phyloP scores from a whole-genome alignment of 1,139 yeast species.

The Hansenula anomala region DNA sequence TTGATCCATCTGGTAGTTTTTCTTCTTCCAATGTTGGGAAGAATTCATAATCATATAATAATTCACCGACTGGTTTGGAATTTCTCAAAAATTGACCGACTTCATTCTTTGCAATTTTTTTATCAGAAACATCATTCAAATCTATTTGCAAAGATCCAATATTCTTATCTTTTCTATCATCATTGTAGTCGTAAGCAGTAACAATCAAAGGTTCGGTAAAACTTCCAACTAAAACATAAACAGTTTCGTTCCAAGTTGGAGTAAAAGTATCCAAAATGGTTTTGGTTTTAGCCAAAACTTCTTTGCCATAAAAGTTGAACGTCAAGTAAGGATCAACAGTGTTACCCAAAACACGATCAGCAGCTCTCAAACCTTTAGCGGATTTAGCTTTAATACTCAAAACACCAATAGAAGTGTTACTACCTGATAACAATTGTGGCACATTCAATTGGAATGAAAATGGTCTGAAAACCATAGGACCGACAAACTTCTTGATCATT shows the following conservation, averaged over 20 bases:
- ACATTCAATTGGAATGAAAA: constrained; percentile 88
- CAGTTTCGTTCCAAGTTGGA: constrained; percentile 84
- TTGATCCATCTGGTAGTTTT: constrained; percentile 77
- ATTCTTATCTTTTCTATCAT: constrained; percentile 70
- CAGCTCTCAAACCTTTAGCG: constrained; percentile 66
- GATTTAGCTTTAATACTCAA: constrained; percentile 61
- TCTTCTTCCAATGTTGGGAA: constrained; percentile 78
- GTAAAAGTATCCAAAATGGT: constrained; percentile 56
- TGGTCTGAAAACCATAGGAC: constrained; percentile 84
- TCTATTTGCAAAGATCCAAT: constrained; percentile 79
- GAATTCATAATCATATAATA: constrained; percentile 65
- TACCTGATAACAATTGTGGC: constrained; percentile 86
- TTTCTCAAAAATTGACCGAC: constrained; percentile 64
- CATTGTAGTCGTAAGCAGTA: constrained; percentile 69
- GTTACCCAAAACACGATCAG: constrained; percentile 59
- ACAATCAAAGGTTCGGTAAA: constrained; percentile 78
- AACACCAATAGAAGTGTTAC: constrained; percentile 84
- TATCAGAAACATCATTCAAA: constrained; percentile 58
- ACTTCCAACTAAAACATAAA: constrained; percentile 64
- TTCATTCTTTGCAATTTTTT: constrained; percentile 47
- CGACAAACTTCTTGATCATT: constrained; percentile 79
- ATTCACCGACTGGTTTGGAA: constrained; percentile 74
- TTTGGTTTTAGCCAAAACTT: constrained; percentile 61
- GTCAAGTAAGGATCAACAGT: constrained; percentile 87
- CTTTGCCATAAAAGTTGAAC: constrained; percentile 55